These are phyloP conservation scores for Artemisia argyi DNA, from an alignment of 129 eudicot species.

Conservation along the genomic window DNA sequence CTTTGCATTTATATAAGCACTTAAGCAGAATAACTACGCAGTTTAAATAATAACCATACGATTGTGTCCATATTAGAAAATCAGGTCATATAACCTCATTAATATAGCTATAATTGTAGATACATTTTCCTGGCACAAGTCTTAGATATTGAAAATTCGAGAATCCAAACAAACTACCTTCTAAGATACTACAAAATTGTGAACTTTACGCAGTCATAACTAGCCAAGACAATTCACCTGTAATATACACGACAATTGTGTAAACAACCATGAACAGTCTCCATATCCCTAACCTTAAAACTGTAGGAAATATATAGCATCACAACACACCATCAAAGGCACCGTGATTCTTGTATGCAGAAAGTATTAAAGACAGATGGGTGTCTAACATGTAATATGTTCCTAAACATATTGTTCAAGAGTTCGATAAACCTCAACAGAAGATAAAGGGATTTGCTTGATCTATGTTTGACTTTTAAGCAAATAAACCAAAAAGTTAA, in stretches of 20 bases:
- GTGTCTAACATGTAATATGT: background rate
- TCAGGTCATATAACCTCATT: background rate
- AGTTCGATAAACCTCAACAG: background rate
- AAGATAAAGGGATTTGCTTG: background rate
- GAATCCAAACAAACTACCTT: background rate
- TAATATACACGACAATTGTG: too few relatives aligned
- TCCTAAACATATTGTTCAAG: background rate
- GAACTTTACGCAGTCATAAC: background rate
- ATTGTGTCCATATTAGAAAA: too few relatives aligned
- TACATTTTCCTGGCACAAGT: background rate
- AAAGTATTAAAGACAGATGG: background rate
- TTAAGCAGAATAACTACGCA: too few relatives aligned
- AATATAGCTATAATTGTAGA: background rate
- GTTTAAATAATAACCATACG: too few relatives aligned
- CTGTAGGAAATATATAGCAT: background rate
- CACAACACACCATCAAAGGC: background rate
- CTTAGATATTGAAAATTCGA: background rate
- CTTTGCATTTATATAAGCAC: too few relatives aligned
- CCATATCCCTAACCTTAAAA: background rate
- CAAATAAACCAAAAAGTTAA: background rate
- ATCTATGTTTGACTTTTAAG: background rate
- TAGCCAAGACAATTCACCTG: too few relatives aligned
- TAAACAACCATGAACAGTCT: background rate
- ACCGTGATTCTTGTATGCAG: background rate
- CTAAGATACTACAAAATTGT: background rate